phyloP scores from a whole-genome alignment of 371 early-diverging fungal genomes.

The Actinomucor elegans region DNA sequence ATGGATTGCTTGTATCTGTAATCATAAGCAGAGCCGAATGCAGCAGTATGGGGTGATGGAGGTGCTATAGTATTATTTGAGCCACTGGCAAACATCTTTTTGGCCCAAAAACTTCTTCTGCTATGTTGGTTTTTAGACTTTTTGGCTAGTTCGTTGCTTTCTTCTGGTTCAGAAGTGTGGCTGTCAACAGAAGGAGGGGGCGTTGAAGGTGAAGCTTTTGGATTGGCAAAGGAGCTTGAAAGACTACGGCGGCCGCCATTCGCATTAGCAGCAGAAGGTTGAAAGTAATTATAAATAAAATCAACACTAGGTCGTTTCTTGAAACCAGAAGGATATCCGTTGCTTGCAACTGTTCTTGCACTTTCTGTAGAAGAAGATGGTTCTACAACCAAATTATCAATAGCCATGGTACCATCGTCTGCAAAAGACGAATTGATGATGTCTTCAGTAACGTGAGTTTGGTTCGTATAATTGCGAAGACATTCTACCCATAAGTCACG shows the following conservation, averaged over 20 bases:
- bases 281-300: constrained; percentile 1
- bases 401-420: background rate
- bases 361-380: constrained; percentile 14
- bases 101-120: constrained; percentile 3
- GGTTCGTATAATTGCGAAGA: background rate
- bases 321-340: background rate
- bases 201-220: background rate
- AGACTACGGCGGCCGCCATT: background rate
- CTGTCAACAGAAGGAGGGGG: background rate
- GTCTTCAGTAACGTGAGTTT: background rate
- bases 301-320: constrained; percentile 9
- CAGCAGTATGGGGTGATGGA: background rate
- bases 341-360: background rate
- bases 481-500: constrained; percentile 80
- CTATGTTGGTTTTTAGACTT: constrained; percentile 25
- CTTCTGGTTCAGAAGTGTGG: background rate
- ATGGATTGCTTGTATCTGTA: background rate
- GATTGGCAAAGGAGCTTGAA: background rate
- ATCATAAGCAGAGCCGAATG: constrained; percentile 4
- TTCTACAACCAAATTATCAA: constrained; percentile 1
- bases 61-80: background rate
- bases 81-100: constrained; percentile 5
- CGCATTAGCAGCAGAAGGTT: background rate
- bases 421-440: constrained; percentile 1
- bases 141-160: constrained; percentile 4